phyloP scores from a whole-genome alignment of 495 filamentous ascomycete genomes.

The Hyaloscypha bicolor region DNA sequence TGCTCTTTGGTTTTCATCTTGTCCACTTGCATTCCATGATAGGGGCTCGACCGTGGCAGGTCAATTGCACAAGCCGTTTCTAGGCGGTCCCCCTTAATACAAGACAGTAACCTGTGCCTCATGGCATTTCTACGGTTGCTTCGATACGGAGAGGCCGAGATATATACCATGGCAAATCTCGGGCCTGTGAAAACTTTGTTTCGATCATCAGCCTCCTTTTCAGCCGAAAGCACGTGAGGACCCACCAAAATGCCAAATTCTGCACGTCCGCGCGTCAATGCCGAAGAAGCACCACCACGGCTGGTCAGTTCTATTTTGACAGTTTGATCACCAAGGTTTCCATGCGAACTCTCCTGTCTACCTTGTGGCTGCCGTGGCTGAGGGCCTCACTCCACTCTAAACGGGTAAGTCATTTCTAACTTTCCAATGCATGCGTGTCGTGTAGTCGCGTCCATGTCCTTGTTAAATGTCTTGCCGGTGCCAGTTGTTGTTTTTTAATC shows the following conservation, averaged over 20 bases:
- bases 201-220: neutral
- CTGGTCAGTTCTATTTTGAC: neutral
- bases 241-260: neutral
- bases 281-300: conserved; percentile 11
- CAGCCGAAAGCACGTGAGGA: neutral
- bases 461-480: conserved; percentile 4
- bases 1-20: neutral
- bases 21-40: neutral
- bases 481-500: neutral
- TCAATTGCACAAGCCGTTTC: neutral
- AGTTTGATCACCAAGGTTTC: conserved; percentile 18
- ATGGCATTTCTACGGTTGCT: neutral
- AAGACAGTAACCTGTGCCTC: neutral
- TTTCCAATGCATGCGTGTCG: conserved; percentile 20
- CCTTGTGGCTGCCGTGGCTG: conserved; percentile 5
- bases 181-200: neutral
- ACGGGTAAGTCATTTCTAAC: conserved; percentile 10
- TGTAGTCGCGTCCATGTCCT: conserved; percentile 14
- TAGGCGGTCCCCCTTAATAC: neutral
- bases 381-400: conserved; percentile 8
- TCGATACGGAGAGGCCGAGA: neutral
- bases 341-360: conserved; percentile 5
- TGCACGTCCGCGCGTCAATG: conserved; percentile 23
- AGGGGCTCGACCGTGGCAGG: neutral
- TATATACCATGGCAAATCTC: neutral